Evolutionary conservation across 2,329 filamentous ascomycete species (phyloP).

Genomic region (Leptographium wingfieldii): DNA sequence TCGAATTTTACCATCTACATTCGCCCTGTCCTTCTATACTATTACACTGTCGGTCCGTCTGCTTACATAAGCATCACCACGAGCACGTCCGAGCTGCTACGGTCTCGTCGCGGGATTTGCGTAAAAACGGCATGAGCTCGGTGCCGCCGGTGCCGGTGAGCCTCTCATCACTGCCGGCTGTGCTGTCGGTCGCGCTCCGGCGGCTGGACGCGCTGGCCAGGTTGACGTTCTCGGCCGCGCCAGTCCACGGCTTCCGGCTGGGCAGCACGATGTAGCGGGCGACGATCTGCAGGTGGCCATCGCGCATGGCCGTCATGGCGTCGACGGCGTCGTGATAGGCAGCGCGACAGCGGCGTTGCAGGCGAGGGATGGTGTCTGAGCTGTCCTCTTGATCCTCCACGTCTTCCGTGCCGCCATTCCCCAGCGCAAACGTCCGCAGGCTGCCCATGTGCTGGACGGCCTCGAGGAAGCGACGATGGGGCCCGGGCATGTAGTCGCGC

Average conservation of each 20-base stretch:
- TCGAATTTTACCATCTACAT: no score
- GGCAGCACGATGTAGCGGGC: conserved; percentile 83
- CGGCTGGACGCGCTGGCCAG: conserved; percentile 30
- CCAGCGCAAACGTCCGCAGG: conserved; percentile 55
- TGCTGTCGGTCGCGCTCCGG: neutral
- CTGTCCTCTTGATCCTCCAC: no score
- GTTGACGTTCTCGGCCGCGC: conserved; percentile 19
- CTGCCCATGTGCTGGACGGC: conserved; percentile 59
- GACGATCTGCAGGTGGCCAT: conserved; percentile 83
- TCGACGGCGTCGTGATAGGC: conserved; percentile 61
- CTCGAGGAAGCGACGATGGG: conserved; percentile 66
- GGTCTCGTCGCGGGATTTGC: conserved; percentile 79
- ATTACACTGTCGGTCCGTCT: no score
- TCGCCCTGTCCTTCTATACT: no score
- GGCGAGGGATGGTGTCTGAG: neutral
- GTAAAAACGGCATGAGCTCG: conserved; percentile 74
- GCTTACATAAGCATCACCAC: neutral
- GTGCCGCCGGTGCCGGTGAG: conserved; percentile 81
- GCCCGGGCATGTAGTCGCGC: conserved; percentile 79
- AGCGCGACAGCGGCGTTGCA: conserved; percentile 24
- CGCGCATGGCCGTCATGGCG: conserved; percentile 63
- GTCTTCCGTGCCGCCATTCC: neutral
- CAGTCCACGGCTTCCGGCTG: conserved; percentile 31
- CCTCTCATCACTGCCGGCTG: conserved; percentile 1
- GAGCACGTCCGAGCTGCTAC: neutral